Evolutionary conservation across 257 asterid species (phyloP).

Genomic region (Handroanthus guayacan): DNA sequence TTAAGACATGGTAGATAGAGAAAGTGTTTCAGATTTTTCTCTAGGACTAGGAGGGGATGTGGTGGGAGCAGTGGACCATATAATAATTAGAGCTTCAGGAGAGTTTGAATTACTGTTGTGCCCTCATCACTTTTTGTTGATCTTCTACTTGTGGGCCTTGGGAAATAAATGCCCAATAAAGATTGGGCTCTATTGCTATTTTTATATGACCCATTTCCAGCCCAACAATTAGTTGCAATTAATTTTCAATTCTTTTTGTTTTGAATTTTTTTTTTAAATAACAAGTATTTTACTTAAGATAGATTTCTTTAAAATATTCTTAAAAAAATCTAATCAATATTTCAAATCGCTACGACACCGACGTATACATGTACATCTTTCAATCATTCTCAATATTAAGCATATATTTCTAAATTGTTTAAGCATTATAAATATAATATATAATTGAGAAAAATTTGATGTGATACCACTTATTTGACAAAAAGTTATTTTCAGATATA

Average conservation of each 20-base stretch:
- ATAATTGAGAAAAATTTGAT: too few relatives aligned
- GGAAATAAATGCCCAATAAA: background rate
- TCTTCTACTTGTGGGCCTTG: background rate
- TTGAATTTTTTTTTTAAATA: background rate
- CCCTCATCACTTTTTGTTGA: background rate
- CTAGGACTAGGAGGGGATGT: background rate
- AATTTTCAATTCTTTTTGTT: background rate
- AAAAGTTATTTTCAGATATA: too few relatives aligned
- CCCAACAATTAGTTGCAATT: slow-evolving; percentile 13
- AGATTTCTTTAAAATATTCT: too few relatives aligned
- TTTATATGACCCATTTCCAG: slow-evolving; percentile 18
- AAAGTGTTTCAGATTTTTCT: slow-evolving; percentile 19
- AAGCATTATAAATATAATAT: too few relatives aligned
- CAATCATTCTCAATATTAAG: too few relatives aligned
- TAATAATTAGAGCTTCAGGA: slow-evolving; percentile 29
- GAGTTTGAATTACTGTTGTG: background rate
- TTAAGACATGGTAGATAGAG: slow-evolving; percentile 3
- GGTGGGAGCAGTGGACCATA: slow-evolving; percentile 32
- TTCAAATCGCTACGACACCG: too few relatives aligned
- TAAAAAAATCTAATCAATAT: too few relatives aligned
- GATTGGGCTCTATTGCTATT: background rate
- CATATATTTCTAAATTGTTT: too few relatives aligned
- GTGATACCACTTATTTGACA: too few relatives aligned
- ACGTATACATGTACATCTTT: too few relatives aligned
- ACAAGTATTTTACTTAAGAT: too few relatives aligned